Percentiles rank a stretch among this genome's conserved stretches.
Conservation (phyloP, 768 basidiomycete species). For the Lactarius hengduanensis region DNA sequence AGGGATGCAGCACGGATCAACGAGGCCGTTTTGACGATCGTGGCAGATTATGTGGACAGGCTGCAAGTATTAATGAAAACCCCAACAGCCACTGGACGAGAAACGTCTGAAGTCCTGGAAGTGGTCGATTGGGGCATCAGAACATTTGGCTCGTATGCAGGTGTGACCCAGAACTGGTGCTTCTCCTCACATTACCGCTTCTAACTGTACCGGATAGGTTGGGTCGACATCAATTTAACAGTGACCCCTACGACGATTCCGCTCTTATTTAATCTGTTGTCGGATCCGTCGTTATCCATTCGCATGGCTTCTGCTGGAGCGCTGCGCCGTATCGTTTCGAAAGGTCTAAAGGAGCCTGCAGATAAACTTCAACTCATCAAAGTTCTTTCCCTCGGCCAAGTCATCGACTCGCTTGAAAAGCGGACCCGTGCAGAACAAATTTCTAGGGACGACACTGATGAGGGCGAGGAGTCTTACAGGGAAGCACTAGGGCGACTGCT, state of each 20-base stretch:
- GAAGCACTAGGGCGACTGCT: constrained; percentile 85
- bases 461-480: constrained; percentile 85
- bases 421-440: constrained; percentile 68
- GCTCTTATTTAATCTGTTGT: constrained; percentile 78
- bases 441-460: constrained; percentile 69
- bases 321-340: constrained; percentile 78
- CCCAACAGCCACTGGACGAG: constrained; percentile 45
- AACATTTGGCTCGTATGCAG: constrained; percentile 91
- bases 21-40: constrained; percentile 79
- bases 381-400: constrained; percentile 81
- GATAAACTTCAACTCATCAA: constrained; percentile 91
- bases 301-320: constrained; percentile 82
- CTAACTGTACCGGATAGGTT: constrained; percentile 53
- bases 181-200: background rate
- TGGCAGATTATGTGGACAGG: constrained; percentile 65
- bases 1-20: constrained; percentile 86
- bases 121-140: constrained; percentile 90
- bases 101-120: constrained; percentile 63
- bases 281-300: constrained; percentile 73
- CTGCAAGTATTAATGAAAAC: constrained; percentile 54
- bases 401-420: constrained; percentile 76
- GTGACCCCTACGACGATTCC: constrained; percentile 88
- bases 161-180: constrained; percentile 49
- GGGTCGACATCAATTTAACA: constrained; percentile 97
- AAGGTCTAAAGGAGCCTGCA: constrained; percentile 87